Percentiles rank a stretch among this genome's conserved stretches.
phyloP scores from a whole-genome alignment of 2,329 filamentous ascomycete species.

The Colletotrichum destructivum region DNA sequence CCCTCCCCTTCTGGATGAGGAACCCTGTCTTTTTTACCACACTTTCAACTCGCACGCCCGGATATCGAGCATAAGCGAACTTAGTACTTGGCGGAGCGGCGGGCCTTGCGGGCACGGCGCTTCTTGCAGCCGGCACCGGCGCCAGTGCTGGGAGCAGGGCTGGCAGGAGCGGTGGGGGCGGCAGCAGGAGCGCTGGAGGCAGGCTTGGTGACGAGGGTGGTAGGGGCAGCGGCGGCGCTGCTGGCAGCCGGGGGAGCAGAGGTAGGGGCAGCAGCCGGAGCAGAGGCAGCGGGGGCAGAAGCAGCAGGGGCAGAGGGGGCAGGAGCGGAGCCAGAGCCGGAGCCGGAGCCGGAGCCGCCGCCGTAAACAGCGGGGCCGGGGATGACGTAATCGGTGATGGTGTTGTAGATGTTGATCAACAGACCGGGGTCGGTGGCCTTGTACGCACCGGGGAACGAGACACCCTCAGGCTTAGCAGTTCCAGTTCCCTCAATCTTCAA shows the following conservation, averaged over 20 bases:
- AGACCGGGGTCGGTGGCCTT: slow-evolving; percentile 59
- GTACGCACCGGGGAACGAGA: slow-evolving; percentile 43
- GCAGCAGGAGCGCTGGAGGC: slow-evolving; percentile 13
- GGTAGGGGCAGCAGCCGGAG: slow-evolving; percentile 5
- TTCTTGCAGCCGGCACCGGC: slow-evolving; percentile 28
- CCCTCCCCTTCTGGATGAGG: neutral
- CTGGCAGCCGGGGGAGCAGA: slow-evolving; percentile 14
- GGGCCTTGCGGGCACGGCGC: slow-evolving; percentile 42
- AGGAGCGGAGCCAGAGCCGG: slow-evolving; percentile 26
- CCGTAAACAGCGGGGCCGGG: slow-evolving; percentile 41
- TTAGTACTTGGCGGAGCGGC: slow-evolving; percentile 42
- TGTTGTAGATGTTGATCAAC: slow-evolving; percentile 61
- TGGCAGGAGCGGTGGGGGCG: slow-evolving; percentile 21
- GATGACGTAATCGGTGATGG: slow-evolving; percentile 40
- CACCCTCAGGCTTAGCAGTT: slow-evolving; percentile 44
- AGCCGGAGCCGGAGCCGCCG: slow-evolving; percentile 43
- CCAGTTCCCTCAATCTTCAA: slow-evolving; percentile 47
- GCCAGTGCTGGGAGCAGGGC: slow-evolving; percentile 9
- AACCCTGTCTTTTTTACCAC: neutral
- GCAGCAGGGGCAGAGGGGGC: slow-evolving; percentile 6
- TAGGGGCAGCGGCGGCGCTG: slow-evolving; percentile 15
- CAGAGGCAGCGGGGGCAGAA: neutral
- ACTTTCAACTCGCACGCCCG: neutral
- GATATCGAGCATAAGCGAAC: neutral
- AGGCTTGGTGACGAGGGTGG: slow-evolving; percentile 18